Conservation (phyloP, 495 filamentous ascomycete genomes). For the Aspergillus ellipticus region DNA sequence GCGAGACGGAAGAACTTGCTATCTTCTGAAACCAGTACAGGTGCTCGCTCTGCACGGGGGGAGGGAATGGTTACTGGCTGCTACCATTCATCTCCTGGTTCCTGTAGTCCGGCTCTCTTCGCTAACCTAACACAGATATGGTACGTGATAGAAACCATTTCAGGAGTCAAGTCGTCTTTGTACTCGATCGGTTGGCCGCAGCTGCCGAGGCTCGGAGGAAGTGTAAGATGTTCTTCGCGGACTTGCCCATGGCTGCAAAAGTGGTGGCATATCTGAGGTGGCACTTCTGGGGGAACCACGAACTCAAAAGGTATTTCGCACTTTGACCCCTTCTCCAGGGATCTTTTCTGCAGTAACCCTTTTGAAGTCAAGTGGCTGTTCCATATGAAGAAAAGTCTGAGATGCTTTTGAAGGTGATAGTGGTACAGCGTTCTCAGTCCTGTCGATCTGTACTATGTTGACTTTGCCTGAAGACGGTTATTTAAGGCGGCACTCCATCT, state of each 20-base stretch:
- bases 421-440: slow-evolving; percentile 5
- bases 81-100: not conserved
- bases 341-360: not conserved
- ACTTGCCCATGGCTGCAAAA: slow-evolving; percentile 1
- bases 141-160: not conserved
- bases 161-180: not conserved
- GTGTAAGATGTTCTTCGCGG: not conserved
- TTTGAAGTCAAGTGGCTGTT: not conserved
- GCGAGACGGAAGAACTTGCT: slow-evolving; percentile 4
- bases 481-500: not conserved
- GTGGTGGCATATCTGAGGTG: slow-evolving; percentile 4
- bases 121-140: not conserved
- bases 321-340: not conserved
- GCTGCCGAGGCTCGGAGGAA: slow-evolving; percentile 5
- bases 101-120: not conserved
- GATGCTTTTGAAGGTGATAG: not conserved
- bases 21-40: not conserved
- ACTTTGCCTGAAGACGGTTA: slow-evolving; percentile 5
- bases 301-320: slow-evolving; percentile 8
- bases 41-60: not conserved
- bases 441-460: slow-evolving; percentile 2
- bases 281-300: slow-evolving; percentile 5
- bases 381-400: slow-evolving; percentile 6
- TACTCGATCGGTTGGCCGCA: not conserved
- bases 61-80: not conserved